Conservation (phyloP, 768 basidiomycete genomes). For the Exidia glandulosa region DNA sequence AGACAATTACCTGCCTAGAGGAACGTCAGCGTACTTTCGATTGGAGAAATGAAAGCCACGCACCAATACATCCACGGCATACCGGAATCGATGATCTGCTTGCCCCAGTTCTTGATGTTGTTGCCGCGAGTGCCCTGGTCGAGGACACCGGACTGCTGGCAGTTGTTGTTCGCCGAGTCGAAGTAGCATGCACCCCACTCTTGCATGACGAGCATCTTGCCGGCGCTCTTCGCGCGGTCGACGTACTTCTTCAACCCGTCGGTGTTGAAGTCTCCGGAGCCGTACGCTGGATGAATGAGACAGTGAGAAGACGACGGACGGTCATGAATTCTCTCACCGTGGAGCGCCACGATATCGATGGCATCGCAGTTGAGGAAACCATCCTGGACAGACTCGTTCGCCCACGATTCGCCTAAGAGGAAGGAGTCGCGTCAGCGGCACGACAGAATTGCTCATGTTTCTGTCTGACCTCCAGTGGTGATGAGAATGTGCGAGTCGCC, state of each 20-base stretch:
- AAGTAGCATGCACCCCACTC: slow-evolving; percentile 26
- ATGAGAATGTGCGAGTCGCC: slow-evolving; percentile 17
- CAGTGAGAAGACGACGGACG: too few relatives aligned
- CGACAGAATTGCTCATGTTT: slow-evolving; percentile 19
- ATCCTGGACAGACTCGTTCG: slow-evolving; percentile 17
- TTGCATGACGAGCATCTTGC: slow-evolving; percentile 24
- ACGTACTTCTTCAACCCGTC: slow-evolving; percentile 10
- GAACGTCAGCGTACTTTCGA: too few relatives aligned
- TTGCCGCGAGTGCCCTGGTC: slow-evolving; percentile 19
- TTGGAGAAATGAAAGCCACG: too few relatives aligned
- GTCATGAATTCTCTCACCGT: slow-evolving; percentile 7
- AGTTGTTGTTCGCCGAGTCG: slow-evolving; percentile 17
- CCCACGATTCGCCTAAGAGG: not conserved
- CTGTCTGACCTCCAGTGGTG: slow-evolving; percentile 19
- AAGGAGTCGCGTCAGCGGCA: too few relatives aligned
- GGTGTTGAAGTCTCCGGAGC: slow-evolving; percentile 16
- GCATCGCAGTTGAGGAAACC: slow-evolving; percentile 15
- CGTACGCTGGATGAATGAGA: slow-evolving; percentile 14
- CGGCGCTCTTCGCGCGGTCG: slow-evolving; percentile 20
- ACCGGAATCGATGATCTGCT: slow-evolving; percentile 23
- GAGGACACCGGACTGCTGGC: slow-evolving; percentile 14
- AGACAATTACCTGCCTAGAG: too few relatives aligned
- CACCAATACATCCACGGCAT: slow-evolving; percentile 18
- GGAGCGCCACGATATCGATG: slow-evolving; percentile 27
- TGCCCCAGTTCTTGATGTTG: slow-evolving; percentile 24